phyloP scores from a whole-genome alignment of 345 rosid genomes.

The Excoecaria agallocha region DNA sequence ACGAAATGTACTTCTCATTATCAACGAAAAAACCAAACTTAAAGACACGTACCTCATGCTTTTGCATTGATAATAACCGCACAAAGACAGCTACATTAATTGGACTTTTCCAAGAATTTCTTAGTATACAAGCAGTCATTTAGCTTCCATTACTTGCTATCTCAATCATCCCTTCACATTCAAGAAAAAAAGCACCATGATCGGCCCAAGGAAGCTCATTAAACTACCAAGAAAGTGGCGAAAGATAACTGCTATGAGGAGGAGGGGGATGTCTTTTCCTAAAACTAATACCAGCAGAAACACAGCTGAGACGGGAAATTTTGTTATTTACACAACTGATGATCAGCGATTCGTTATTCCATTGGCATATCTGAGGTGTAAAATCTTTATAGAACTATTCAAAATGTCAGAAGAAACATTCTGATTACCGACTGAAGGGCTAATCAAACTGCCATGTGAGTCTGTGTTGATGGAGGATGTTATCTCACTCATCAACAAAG shows the following conservation, averaged over 20 bases:
- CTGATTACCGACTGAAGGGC: slow-evolving; percentile 1
- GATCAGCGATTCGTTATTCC: slow-evolving; percentile 3
- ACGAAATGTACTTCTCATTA: too few relatives aligned
- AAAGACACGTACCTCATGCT: too few relatives aligned
- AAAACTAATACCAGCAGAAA: neutral
- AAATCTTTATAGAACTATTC: neutral
- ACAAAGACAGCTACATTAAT: neutral
- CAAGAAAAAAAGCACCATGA: slow-evolving; percentile 2
- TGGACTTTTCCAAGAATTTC: neutral
- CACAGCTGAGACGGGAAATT: slow-evolving; percentile 7
- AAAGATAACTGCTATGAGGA: slow-evolving; percentile 7
- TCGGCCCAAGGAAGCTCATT: slow-evolving; percentile 12
- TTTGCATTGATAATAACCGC: neutral
- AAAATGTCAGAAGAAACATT: neutral
- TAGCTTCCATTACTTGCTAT: neutral
- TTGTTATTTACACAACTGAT: slow-evolving; percentile 3
- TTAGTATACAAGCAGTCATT: neutral
- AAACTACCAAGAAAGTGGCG: slow-evolving; percentile 15
- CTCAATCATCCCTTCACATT: neutral
- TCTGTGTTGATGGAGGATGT: neutral
- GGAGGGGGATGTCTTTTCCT: neutral
- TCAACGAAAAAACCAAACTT: too few relatives aligned
- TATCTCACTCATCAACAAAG: neutral
- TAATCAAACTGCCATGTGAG: slow-evolving; percentile 11
- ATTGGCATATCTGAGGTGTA: neutral